Percentiles rank a stretch among this genome's conserved stretches.
phyloP scores from a whole-genome alignment of 768 basidiomycete species.

The Psilocybe sp. region DNA sequence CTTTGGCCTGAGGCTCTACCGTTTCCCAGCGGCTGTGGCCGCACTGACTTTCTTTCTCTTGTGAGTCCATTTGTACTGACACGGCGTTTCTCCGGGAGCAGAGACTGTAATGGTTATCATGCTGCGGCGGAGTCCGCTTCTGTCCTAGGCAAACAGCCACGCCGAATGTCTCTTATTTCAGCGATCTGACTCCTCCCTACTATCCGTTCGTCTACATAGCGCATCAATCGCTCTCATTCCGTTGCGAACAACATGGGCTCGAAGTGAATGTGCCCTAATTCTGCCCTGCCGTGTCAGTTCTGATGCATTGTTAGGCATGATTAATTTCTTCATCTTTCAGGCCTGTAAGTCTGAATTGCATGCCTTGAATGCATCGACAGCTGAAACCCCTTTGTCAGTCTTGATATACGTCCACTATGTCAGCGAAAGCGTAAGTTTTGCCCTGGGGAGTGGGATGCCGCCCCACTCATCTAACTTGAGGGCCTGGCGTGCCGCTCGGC shows the following conservation, averaged over 20 bases:
- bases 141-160: too few species aligned
- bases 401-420: slow-evolving; percentile 75
- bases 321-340: slow-evolving; percentile 78
- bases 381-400: slow-evolving; percentile 39
- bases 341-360: slow-evolving; percentile 38
- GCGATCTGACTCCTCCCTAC: neutral
- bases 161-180: too few species aligned
- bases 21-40: slow-evolving; percentile 64
- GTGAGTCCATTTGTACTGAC: slow-evolving; percentile 23
- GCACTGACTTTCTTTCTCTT: slow-evolving; percentile 52
- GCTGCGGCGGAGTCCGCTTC: too few species aligned
- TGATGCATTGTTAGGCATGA: slow-evolving; percentile 39
- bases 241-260: slow-evolving; percentile 25
- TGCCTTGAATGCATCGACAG: neutral
- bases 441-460: too few species aligned
- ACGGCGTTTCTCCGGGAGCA: too few species aligned
- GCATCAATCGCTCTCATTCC: slow-evolving; percentile 39
- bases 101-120: too few species aligned
- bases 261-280: slow-evolving; percentile 25
- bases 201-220: slow-evolving; percentile 22
- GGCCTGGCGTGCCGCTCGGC: too few species aligned
- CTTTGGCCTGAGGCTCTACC: slow-evolving; percentile 66
- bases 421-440: slow-evolving; percentile 49
- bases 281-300: neutral
- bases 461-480: too few species aligned